A percentile compares a stretch with the other conserved stretches of the same genome.
These are phyloP conservation scores for Kernera saxatilis DNA, from an alignment of 345 rosid species.

Conservation along the genomic window DNA sequence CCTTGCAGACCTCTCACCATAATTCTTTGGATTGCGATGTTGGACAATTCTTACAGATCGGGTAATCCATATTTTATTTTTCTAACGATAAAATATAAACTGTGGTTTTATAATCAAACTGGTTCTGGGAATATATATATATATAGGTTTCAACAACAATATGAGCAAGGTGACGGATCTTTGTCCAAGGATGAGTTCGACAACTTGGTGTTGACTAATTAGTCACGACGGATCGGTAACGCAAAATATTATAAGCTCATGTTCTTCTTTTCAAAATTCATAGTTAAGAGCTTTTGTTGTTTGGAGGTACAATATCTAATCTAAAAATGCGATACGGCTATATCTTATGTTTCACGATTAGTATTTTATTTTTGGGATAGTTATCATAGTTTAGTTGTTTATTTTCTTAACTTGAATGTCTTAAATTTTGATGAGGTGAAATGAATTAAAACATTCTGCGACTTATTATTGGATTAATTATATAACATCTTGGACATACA, in stretches of 20 bases:
- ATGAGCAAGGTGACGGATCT: slow-evolving; percentile 52
- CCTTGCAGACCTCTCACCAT: slow-evolving; percentile 26
- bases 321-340: not conserved
- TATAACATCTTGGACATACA: not conserved
- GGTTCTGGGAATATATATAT: not conserved
- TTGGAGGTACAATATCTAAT: not conserved
- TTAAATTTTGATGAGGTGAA: not conserved
- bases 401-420: not conserved
- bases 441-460: not conserved
- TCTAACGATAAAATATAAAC: not conserved
- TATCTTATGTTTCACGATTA: not conserved
- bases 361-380: too few relatives aligned
- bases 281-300: not conserved
- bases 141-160: slow-evolving; percentile 38
- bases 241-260: not conserved
- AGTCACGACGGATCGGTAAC: not conserved
- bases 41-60: slow-evolving; percentile 58
- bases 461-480: not conserved
- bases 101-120: not conserved
- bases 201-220: not conserved
- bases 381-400: not conserved
- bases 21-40: slow-evolving; percentile 44
- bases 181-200: slow-evolving; percentile 55
- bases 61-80: slow-evolving; percentile 30
- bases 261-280: not conserved